A percentile compares a stretch with the other conserved stretches of the same genome.
phyloP scores from a whole-genome alignment of 345 rosid genomes.

The Camelina neglecta region DNA sequence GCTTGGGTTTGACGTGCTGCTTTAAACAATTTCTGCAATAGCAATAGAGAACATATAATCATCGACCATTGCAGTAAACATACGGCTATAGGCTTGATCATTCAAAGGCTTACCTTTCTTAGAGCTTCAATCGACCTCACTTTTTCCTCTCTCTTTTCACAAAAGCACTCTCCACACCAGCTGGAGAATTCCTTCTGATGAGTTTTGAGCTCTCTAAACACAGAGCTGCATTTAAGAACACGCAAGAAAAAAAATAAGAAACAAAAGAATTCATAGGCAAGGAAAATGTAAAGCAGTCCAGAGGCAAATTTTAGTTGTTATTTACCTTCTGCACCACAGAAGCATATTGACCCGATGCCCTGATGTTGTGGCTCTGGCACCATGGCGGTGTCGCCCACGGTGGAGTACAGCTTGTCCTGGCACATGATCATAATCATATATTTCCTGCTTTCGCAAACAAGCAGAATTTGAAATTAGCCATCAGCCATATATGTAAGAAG shows the following conservation, averaged over 20 bases:
- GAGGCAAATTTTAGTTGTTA: constrained; percentile 15
- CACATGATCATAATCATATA: constrained; percentile 71
- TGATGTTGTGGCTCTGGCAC: constrained; percentile 90
- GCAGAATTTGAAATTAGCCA: constrained; percentile 1
- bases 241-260: constrained; percentile 24
- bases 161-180: constrained; percentile 92
- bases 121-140: constrained; percentile 55
- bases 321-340: constrained; percentile 96
- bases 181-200: constrained; percentile 80
- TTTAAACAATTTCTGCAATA: constrained; percentile 49
- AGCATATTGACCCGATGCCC: constrained; percentile 88
- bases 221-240: constrained; percentile 58
- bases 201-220: constrained; percentile 82
- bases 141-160: constrained; percentile 73
- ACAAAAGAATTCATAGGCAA: constrained; percentile 4
- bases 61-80: constrained; percentile 4
- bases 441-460: constrained; percentile 57
- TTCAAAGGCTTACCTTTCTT: constrained; percentile 59
- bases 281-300: background rate
- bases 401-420: constrained; percentile 92
- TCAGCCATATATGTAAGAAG: background rate
- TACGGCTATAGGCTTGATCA: constrained; percentile 19
- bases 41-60: constrained; percentile 4
- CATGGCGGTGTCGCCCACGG: constrained; percentile 96
- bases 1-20: constrained; percentile 47